Evolutionary conservation across 768 basidiomycete genomes (phyloP), one percentile per base, ranked within the genome.

Genomic region (Suillus plorans): DNA sequence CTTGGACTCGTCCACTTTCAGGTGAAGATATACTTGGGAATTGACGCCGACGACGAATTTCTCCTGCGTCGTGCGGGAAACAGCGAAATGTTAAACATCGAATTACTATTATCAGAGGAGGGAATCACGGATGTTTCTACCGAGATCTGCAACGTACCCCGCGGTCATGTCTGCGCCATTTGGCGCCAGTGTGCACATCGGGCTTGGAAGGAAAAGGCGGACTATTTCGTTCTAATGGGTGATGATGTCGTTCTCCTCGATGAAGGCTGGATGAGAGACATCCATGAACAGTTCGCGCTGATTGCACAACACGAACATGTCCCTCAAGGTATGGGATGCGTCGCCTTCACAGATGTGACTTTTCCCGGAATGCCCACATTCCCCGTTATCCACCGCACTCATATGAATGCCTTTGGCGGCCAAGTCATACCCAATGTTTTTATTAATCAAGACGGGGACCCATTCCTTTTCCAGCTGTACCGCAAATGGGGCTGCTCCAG

Each of bases 281-380:
- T 78, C 5, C 79, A 82, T 39, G 56, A 59, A 10, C 74, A 75
- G 12, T 88, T 87, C 68, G 45, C 60, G 14, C 50, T 69, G 3
- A 67, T 86, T 10, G 68, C 82, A 1, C 31, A 64, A 14, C 61
- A 65, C 14, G 68, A 74, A 6, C 66, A 69, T 2, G 73, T 77
- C 0, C 83, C 82, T 5, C 67, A 73, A 6, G 86, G 86, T 5
- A 80, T 87, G 57, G 87, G 85, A 12, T 86, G 85, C 50, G 80
- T 88, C 2, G 81, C 85, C 0, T 87, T 88, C 73, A 85, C 80
- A 7, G 85, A 87, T 66, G 74, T 71, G 20, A 76, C 79, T 10
- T 88, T 86, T 68, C 84, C 82, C 0, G 87, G 85, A 0, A 86
- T 88, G 84, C 86, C 85, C 0, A 87, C 86, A 0, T 87, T 88